Base-by-base conservation (phyloP, 2,329 filamentous ascomycete genomes). In the Alternaria metachromatica region DNA sequence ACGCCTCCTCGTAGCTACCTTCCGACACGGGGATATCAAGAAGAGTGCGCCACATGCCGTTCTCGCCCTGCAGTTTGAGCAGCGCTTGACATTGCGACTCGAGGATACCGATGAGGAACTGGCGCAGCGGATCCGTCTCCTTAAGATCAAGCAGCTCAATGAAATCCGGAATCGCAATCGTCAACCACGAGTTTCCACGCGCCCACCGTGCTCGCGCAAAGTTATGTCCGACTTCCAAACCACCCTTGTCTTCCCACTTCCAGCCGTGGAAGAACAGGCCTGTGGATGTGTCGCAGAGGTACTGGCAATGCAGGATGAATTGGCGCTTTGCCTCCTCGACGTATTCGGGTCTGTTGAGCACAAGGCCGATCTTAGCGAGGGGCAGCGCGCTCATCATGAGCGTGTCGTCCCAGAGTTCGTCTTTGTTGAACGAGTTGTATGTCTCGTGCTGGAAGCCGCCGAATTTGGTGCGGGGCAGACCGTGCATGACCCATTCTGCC, bases 351-450 rank as follows among this genome's bases (percentile, higher is more conserved):
- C 91, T 83, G 64, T 87, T 84, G 3, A 95, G 85, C 5, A 93
- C 82, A 60, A 89, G 85, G 1, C 92, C 92, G 64, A 94, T 94
- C 82, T 94, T 94, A 18, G 91, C 91, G 18, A 94, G 84, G 2
- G 92, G 92, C 80, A 94, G 82, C 6, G 93, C 92, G 1, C 91
- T 94, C 92, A 95, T 95, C 92, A 95, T 94, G 48, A 95, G 84
- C 6, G 92, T 95, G 76, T 95, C 92, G 70, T 94, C 92, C 92
- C 92, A 95, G 21, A 94, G 84, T 81, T 94, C 90, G 76, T 92
- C 86, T 65, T 89, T 84, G 78, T 95, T 93, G 67, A 87, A 85
- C 3, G 88, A 86, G 30, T 90, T 80, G 71, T 94, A 94, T 0
- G 92, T 94, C 64, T 90, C 87, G 79, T 92, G 91, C 78, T 93